These are phyloP conservation scores for Angophora floribunda DNA, from an alignment of 345 rosid species.

Conservation along the genomic window DNA sequence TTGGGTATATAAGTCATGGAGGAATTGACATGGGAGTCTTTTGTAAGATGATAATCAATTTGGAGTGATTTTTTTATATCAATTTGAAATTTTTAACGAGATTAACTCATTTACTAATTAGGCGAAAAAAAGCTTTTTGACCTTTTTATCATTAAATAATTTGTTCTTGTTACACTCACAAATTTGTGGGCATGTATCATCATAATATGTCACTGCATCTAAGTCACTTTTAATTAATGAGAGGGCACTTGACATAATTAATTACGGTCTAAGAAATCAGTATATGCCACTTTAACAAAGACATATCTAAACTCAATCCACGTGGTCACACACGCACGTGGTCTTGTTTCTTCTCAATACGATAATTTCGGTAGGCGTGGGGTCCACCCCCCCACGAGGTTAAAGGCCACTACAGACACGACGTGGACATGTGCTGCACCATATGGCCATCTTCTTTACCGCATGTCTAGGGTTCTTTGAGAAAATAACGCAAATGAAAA, in stretches of 20 bases:
- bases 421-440: background rate
- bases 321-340: background rate
- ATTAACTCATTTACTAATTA: background rate
- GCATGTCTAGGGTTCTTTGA: background rate
- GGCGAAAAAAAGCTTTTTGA: background rate
- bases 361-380: background rate
- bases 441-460: background rate
- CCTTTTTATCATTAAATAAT: background rate
- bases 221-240: background rate
- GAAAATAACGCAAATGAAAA: too few relatives aligned
- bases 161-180: background rate
- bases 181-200: background rate
- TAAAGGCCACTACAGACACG: background rate
- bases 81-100: accelerated
- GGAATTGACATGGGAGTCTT: accelerated
- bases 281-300: background rate
- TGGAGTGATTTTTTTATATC: background rate
- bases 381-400: background rate
- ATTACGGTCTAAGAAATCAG: background rate
- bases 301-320: background rate
- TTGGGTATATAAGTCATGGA: background rate
- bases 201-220: background rate
- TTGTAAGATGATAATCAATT: background rate
- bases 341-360: background rate
- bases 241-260: background rate